Conservation (phyloP, 441 rosid species). For the Pelargonium fulgidum region DNA sequence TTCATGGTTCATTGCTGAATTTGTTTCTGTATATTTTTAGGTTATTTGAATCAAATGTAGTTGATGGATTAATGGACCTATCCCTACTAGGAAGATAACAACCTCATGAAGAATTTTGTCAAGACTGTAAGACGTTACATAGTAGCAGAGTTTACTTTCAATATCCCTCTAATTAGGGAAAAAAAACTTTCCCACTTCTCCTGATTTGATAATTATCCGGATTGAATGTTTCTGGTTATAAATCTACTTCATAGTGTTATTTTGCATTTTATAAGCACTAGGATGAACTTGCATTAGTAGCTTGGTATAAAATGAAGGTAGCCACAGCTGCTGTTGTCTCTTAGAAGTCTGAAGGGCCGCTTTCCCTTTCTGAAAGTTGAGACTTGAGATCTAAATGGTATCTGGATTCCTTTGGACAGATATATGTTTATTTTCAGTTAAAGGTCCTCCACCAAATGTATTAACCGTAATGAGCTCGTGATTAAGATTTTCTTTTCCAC, state of each 20-base stretch:
- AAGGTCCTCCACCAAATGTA: constrained; percentile 12
- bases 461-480: constrained; percentile 30
- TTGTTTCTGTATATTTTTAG: not conserved
- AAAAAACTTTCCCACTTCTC: not conserved
- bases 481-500: constrained; percentile 16
- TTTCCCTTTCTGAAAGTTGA: not conserved
- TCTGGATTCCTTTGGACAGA: constrained; percentile 20
- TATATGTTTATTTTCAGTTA: constrained; percentile 15
- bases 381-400: constrained; percentile 12
- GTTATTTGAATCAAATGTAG: not conserved
- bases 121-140: not conserved
- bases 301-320: not conserved
- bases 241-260: not conserved
- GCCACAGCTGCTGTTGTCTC: not conserved
- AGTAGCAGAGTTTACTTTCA: not conserved
- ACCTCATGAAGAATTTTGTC: not conserved
- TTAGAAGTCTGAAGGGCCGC: not conserved
- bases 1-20: not conserved
- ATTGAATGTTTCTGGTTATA: not conserved
- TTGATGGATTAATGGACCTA: not conserved
- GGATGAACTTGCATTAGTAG: not conserved
- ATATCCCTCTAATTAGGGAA: not conserved
- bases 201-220: not conserved
- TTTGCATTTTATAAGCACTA: not conserved
- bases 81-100: not conserved